These are phyloP conservation scores for Chenopodium formosanum DNA, from an alignment of 148 eudicot genomes.

Conservation along the genomic window DNA sequence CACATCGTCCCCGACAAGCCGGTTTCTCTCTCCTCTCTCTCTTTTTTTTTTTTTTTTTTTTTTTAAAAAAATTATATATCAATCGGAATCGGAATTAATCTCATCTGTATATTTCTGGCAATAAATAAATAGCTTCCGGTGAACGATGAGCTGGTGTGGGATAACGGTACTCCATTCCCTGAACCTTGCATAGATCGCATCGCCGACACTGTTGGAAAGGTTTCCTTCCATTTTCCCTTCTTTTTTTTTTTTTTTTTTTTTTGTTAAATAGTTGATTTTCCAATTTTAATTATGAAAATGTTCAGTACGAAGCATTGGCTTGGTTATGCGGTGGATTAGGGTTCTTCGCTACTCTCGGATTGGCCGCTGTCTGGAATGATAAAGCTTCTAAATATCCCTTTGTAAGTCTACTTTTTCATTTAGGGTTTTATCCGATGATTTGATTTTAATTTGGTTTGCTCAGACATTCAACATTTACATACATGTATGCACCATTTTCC, in stretches of 20 bases:
- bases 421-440: background rate
- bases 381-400: conserved; percentile 77
- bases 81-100: no score
- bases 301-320: conserved; percentile 87
- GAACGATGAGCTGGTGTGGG: conserved; percentile 91
- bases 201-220: conserved; percentile 91
- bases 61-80: background rate
- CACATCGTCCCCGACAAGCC: conserved; percentile 87
- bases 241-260: no score
- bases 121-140: conserved; percentile 45
- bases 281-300: background rate
- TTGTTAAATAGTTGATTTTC: background rate
- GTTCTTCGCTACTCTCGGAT: conserved; percentile 64
- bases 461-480: no score
- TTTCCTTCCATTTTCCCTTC: background rate
- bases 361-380: conserved; percentile 79
- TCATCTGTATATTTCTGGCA: no score
- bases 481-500: no score
- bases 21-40: conserved; percentile 12
- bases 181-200: conserved; percentile 96
- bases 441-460: background rate
- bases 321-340: conserved; percentile 92
- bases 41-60: background rate
- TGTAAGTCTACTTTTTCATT: conserved; percentile 44
- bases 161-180: conserved; percentile 80